phyloP scores from a whole-genome alignment of 352 stramenopile species.

The Phytophthora foliorum region DNA sequence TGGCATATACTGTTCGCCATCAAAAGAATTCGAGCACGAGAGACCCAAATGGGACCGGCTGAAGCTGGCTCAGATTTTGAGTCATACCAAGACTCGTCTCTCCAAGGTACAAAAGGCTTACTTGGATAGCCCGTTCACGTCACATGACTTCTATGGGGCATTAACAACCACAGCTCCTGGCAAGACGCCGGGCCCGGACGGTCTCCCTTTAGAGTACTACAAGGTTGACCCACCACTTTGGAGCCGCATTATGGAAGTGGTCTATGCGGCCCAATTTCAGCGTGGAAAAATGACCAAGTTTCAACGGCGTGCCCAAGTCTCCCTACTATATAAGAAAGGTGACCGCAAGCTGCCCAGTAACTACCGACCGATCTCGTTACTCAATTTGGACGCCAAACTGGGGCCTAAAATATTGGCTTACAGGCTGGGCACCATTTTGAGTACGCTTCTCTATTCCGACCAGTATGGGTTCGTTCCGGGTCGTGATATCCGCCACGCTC shows the following conservation, averaged over 20 bases:
- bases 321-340: neutral
- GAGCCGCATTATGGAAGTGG: neutral
- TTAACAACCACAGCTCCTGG: neutral
- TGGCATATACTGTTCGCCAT: neutral
- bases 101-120: neutral
- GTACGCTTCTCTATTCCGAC: neutral
- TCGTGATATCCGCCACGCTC: neutral
- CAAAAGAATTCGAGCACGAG: neutral
- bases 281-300: neutral
- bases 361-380: slow-evolving; percentile 6
- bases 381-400: slow-evolving; percentile 7
- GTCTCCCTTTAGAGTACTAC: neutral
- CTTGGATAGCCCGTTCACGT: neutral
- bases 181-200: neutral
- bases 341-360: neutral
- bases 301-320: neutral
- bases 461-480: slow-evolving; percentile 1
- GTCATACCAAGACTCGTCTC: neutral
- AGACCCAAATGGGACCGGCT: neutral
- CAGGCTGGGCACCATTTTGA: neutral
- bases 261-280: neutral
- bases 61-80: neutral
- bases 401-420: neutral
- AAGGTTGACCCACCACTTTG: neutral
- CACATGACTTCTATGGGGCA: neutral